Conservation (phyloP, 805 yeast species). For the Metschnikowia kofuensis region DNA sequence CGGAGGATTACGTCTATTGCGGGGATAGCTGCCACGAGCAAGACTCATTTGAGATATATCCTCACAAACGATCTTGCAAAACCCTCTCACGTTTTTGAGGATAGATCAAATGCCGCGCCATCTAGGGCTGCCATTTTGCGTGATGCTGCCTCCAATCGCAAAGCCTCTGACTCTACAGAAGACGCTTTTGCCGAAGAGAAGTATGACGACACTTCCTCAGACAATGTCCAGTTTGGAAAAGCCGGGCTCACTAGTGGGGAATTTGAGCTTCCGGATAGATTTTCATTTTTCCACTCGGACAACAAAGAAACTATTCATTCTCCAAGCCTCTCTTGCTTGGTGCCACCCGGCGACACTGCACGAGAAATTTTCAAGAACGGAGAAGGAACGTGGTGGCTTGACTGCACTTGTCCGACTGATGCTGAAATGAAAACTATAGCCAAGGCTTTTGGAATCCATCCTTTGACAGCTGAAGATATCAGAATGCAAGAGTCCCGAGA, state of each 20-base stretch:
- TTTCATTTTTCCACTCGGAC: slow-evolving; percentile 78
- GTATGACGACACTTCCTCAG: slow-evolving; percentile 23
- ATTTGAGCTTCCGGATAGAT: slow-evolving; percentile 62
- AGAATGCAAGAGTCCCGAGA: slow-evolving; percentile 96
- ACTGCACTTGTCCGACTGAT: slow-evolving; percentile 91
- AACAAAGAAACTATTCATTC: slow-evolving; percentile 87
- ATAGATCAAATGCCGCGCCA: not conserved
- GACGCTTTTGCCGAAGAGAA: slow-evolving; percentile 21
- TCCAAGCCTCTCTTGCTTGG: slow-evolving; percentile 76
- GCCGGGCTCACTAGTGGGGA: slow-evolving; percentile 31
- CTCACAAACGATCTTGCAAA: slow-evolving; percentile 41
- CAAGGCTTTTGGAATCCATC: slow-evolving; percentile 95
- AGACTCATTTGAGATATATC: slow-evolving; percentile 62
- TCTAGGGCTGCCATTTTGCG: not conserved
- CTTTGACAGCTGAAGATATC: slow-evolving; percentile 96
- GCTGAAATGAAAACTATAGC: slow-evolving; percentile 89
- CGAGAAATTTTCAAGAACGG: slow-evolving; percentile 65
- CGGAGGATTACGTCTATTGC: not conserved
- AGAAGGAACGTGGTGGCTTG: slow-evolving; percentile 93
- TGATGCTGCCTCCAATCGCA: slow-evolving; percentile 2
- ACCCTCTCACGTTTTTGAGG: slow-evolving; percentile 3
- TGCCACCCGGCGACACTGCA: slow-evolving; percentile 61
- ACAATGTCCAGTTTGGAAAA: slow-evolving; percentile 41
- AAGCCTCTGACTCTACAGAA: slow-evolving; percentile 23
- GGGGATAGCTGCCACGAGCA: slow-evolving; percentile 16